Percentiles rank a stretch among this genome's conserved stretches.
Conservation (phyloP, 164 flowering plant genomes). For the Akebia trifoliata region DNA sequence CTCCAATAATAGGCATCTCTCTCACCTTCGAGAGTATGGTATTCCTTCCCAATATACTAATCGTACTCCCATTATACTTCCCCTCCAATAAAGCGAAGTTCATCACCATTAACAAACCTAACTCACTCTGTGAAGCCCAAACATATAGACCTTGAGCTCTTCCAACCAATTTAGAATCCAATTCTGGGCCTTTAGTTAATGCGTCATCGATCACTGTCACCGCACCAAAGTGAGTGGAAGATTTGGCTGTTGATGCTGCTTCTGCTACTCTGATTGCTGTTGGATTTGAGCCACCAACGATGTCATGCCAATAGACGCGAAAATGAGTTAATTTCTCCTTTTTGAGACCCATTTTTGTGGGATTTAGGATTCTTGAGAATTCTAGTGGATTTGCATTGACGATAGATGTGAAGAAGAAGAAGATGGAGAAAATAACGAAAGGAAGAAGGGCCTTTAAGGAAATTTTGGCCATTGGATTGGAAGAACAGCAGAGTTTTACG, state of each 20-base stretch:
- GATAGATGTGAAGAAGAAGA: not conserved
- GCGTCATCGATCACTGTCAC: conserved; percentile 29
- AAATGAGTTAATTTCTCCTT: conserved; percentile 22
- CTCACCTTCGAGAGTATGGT: conserved; percentile 16
- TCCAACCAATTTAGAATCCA: conserved; percentile 24
- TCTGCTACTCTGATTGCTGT: conserved; percentile 22
- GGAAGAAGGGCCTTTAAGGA: not conserved
- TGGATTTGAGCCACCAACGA: conserved; percentile 22
- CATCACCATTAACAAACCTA: conserved; percentile 21
- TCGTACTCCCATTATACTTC: conserved; percentile 25
- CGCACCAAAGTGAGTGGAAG: conserved; percentile 19
- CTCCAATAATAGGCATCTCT: conserved; percentile 35
- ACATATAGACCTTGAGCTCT: conserved; percentile 31
- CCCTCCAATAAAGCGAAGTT: conserved; percentile 22
- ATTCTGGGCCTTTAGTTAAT: conserved; percentile 19
- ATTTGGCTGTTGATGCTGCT: conserved; percentile 15
- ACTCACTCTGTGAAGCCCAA: conserved; percentile 5
- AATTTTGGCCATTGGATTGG: conserved; percentile 10
- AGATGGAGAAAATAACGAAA: not conserved
- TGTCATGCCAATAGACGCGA: conserved; percentile 32
- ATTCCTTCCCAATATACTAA: conserved; percentile 30
- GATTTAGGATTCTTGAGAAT: conserved; percentile 3
- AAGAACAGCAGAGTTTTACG: too few species aligned
- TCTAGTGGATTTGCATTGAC: not conserved
- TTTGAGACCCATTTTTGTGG: conserved; percentile 1